Conservation (phyloP, 495 filamentous ascomycete genomes). For the Aspergillus sclerotioniger region DNA sequence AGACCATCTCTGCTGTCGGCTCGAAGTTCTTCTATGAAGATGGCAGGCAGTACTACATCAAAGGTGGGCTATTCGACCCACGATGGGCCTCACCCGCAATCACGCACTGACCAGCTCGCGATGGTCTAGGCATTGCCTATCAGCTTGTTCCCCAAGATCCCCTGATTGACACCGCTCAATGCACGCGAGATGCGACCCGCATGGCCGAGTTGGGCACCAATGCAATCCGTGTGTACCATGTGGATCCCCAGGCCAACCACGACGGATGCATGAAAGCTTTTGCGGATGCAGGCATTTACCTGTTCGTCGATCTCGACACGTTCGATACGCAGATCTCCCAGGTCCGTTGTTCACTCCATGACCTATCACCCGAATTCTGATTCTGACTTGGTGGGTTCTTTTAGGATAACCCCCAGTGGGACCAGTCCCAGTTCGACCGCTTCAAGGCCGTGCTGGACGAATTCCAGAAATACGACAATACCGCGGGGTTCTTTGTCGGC, state of each 20-base stretch:
- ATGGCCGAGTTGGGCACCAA: slow-evolving; percentile 84
- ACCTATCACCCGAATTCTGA: neutral
- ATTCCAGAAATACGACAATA: slow-evolving; percentile 77
- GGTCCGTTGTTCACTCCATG: slow-evolving; percentile 39
- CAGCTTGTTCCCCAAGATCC: slow-evolving; percentile 69
- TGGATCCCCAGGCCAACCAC: slow-evolving; percentile 68
- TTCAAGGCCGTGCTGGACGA: slow-evolving; percentile 74
- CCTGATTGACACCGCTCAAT: slow-evolving; percentile 71
- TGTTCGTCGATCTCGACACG: slow-evolving; percentile 81
- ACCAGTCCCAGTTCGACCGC: slow-evolving; percentile 59
- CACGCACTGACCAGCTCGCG: slow-evolving; percentile 5
- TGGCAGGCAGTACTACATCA: slow-evolving; percentile 78
- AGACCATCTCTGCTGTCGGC: slow-evolving; percentile 67
- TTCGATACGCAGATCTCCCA: slow-evolving; percentile 76
- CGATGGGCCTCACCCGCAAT: neutral
- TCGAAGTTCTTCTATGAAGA: slow-evolving; percentile 80
- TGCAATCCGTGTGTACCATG: slow-evolving; percentile 86
- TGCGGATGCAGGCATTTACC: slow-evolving; percentile 71
- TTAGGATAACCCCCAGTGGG: slow-evolving; percentile 58
- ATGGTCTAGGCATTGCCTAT: slow-evolving; percentile 63
- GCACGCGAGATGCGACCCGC: slow-evolving; percentile 68
- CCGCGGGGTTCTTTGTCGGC: slow-evolving; percentile 78
- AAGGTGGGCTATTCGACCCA: slow-evolving; percentile 50
- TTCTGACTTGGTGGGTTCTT: neutral
- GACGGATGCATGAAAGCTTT: slow-evolving; percentile 71